Conservation (phyloP, 345 rosid species). For the Eucalyptus sp. region DNA sequence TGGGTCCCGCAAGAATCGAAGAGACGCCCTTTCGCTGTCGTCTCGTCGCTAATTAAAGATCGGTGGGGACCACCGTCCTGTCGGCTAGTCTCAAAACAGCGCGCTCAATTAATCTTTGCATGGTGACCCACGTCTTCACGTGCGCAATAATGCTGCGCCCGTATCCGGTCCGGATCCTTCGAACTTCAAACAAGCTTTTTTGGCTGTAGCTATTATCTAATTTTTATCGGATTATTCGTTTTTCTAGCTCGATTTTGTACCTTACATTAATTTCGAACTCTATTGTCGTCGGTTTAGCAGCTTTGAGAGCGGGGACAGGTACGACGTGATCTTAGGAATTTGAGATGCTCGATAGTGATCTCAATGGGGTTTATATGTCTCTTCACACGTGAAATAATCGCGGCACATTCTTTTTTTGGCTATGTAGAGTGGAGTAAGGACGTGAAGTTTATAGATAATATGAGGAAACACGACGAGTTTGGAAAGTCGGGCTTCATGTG, state of each 20-base stretch:
- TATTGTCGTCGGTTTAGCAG: neutral
- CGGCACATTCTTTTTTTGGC: rapidly evolving
- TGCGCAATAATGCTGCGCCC: neutral
- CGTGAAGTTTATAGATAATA: neutral
- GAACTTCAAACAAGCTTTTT: neutral
- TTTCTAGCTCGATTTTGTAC: neutral
- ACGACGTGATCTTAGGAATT: neutral
- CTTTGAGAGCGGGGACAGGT: neutral
- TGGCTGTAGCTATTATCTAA: neutral
- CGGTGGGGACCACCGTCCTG: neutral
- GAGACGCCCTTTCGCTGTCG: neutral
- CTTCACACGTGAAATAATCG: neutral
- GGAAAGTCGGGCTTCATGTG: neutral
- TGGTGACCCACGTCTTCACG: neutral
- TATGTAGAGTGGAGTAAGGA: rapidly evolving
- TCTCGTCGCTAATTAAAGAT: neutral
- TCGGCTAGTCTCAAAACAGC: neutral
- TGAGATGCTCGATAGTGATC: rapidly evolving
- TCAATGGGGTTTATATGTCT: rapidly evolving
- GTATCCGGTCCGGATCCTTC: neutral
- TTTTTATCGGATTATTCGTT: neutral
- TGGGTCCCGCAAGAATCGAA: neutral
- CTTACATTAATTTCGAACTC: neutral
- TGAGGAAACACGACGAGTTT: rapidly evolving
- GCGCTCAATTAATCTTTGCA: neutral